These are phyloP conservation scores for Galerina sulciceps DNA, from an alignment of 768 basidiomycete species.

Conservation along the genomic window DNA sequence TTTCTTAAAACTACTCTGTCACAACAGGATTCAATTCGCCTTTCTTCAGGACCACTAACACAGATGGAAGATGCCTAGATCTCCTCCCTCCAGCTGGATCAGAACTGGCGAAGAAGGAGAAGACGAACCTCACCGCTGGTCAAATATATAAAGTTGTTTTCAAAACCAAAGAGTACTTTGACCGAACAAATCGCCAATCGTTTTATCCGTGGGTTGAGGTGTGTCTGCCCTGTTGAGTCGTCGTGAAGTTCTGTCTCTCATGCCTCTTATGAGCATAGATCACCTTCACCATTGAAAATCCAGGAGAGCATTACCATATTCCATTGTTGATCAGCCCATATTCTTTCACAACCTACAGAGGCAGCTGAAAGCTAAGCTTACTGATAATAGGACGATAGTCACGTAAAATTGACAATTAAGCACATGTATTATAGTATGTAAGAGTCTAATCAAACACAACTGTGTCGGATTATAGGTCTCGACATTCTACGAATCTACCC, in stretches of 20 bases:
- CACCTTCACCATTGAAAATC: slow-evolving; percentile 71
- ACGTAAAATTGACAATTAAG: slow-evolving; percentile 27
- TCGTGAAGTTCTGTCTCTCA: neutral
- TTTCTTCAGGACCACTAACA: slow-evolving; percentile 65
- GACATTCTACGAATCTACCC: slow-evolving; percentile 41
- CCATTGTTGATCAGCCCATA: slow-evolving; percentile 92
- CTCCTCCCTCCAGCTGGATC: slow-evolving; percentile 66
- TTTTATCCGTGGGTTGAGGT: slow-evolving; percentile 96
- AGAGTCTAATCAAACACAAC: slow-evolving; percentile 23
- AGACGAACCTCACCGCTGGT: slow-evolving; percentile 56
- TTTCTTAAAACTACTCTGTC: neutral
- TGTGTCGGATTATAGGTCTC: slow-evolving; percentile 24
- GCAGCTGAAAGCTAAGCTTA: slow-evolving; percentile 56
- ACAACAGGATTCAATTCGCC: slow-evolving; percentile 7
- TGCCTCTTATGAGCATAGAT: slow-evolving; percentile 52
- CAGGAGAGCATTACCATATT: slow-evolving; percentile 87
- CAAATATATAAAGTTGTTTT: slow-evolving; percentile 84
- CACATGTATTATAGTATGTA: slow-evolving; percentile 29
- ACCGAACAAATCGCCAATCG: slow-evolving; percentile 58
- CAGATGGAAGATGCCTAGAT: slow-evolving; percentile 81
- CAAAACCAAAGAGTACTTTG: slow-evolving; percentile 83
- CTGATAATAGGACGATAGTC: slow-evolving; percentile 21
- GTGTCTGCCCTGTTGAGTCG: slow-evolving; percentile 14
- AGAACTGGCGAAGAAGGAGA: slow-evolving; percentile 42
- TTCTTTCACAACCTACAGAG: slow-evolving; percentile 90